These are phyloP conservation scores for Chrysanthemum lavandulifolium DNA, from an alignment of 129 eudicot genomes.

Conservation along the genomic window DNA sequence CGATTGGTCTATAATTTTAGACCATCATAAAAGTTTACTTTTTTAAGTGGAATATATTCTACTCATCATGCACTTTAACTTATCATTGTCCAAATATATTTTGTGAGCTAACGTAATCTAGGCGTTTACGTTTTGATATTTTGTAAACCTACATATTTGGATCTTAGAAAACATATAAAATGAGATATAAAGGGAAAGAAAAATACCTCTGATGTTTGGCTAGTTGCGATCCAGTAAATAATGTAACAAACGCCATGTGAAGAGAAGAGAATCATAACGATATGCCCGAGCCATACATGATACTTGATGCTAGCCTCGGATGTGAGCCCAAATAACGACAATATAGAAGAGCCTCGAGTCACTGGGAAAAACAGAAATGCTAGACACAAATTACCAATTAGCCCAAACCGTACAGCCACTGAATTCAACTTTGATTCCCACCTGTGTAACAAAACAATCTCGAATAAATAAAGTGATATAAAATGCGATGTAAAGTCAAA, in stretches of 20 bases:
- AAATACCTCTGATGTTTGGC: slow-evolving; percentile 53
- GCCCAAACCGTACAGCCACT: slow-evolving; percentile 52
- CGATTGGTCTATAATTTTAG: slow-evolving; percentile 16
- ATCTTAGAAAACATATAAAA: neutral
- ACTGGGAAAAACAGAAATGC: slow-evolving; percentile 78
- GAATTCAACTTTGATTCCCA: slow-evolving; percentile 60
- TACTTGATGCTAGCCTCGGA: slow-evolving; percentile 76
- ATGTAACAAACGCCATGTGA: slow-evolving; percentile 69
- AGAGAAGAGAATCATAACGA: slow-evolving; percentile 57
- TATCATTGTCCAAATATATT: slow-evolving; percentile 21
- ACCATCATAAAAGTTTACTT: slow-evolving; percentile 23
- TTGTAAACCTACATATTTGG: neutral
- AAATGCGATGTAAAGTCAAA: neutral
- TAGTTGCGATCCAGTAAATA: slow-evolving; percentile 51
- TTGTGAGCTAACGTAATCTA: neutral
- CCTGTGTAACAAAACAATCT: slow-evolving; percentile 27
- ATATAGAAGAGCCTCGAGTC: slow-evolving; percentile 72
- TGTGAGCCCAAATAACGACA: slow-evolving; percentile 59
- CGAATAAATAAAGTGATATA: neutral
- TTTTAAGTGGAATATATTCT: slow-evolving; percentile 24
- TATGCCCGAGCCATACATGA: slow-evolving; percentile 81
- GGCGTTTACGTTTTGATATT: neutral
- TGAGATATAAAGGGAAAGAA: neutral
- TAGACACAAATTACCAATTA: slow-evolving; percentile 56
- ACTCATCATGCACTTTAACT: neutral